Evolutionary conservation across 2,329 filamentous ascomycete genomes (phyloP), one percentile per base, ranked within the genome.

Genomic region (Aspergillus tanneri): DNA sequence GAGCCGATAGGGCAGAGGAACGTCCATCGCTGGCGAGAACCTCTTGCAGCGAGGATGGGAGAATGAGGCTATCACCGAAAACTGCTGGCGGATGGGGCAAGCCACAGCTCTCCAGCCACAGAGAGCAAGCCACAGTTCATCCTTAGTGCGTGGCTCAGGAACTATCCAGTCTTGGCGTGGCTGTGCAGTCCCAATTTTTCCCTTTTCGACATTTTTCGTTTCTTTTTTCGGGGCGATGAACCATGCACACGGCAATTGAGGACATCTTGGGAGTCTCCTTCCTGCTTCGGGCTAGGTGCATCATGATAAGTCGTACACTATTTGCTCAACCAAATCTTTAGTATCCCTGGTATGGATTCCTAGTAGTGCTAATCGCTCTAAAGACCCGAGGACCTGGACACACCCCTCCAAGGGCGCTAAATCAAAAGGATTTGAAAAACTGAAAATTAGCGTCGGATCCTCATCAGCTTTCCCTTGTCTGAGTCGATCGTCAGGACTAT

Each of bases 71-170:
- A 46, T 47, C 35, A n/a, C 24, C 36, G 30, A 34, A 25, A 21
- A 19, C 43, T 40, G 38, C 32, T 45, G n/a, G 21, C 24, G 43
- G 39, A 39, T 48, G 37, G 49, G 41, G 53, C 49, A 50, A 59
- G 56, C 56, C 56, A 57, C 56, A 50, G 41, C 14, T 21, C 35
- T 49, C 41, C 43, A 54, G 57, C 57, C 57, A 59, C 57, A 53
- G 14, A 46, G 11, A 27, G 23, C 28, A 36, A 47, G 43, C 44
- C 52, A 51, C 47, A 42, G 32, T 46, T 35, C 27, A 34, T 16
- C 41, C 34, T 32, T 28, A 46, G 32, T 38, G 18, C 35, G 44
- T 44, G 48, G 47, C 39, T 36, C 30, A 19, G 28, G 14, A 8
- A 10, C 23, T 25, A 9, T n/a, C n/a, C n/a, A n/a, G n/a, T n/a